Evolutionary conservation across 768 basidiomycete species (phyloP).

Genomic region (Boletus sp.): DNA sequence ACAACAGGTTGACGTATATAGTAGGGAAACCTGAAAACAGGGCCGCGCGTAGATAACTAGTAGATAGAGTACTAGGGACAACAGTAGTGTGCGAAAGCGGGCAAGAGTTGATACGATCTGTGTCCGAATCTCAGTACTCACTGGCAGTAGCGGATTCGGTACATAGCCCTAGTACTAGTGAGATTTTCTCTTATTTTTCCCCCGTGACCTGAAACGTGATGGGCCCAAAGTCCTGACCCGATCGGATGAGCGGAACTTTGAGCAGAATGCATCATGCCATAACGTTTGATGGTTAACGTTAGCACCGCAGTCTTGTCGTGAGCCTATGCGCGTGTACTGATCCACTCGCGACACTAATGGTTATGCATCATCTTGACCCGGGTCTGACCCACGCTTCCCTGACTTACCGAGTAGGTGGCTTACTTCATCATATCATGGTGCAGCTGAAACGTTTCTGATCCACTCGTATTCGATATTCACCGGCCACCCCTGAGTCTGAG

Average conservation of each 20-base stretch:
- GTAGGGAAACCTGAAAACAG: neutral
- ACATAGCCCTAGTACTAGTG: no score
- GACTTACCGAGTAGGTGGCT: conserved; percentile 10
- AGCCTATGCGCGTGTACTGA: neutral
- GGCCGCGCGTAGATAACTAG: neutral
- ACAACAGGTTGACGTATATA: neutral
- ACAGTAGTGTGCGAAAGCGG: neutral
- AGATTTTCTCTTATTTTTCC: neutral
- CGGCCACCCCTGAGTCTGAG: conserved; percentile 22
- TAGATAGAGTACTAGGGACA: neutral
- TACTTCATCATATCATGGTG: conserved; percentile 5
- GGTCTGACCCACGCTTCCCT: conserved; percentile 9
- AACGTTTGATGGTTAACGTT: conserved; percentile 6
- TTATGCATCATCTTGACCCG: neutral
- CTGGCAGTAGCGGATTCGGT: no score
- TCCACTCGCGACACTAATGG: conserved; percentile 4
- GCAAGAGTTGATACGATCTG: neutral
- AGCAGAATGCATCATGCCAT: neutral
- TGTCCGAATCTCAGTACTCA: neutral
- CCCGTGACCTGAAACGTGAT: conserved; percentile 2
- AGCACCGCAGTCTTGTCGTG: neutral
- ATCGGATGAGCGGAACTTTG: neutral
- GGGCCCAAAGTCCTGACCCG: neutral
- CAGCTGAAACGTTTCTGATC: conserved; percentile 29
- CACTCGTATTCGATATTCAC: conserved; percentile 13